Conservation (phyloP, 768 basidiomycete species). For the Rickenella mellea region DNA sequence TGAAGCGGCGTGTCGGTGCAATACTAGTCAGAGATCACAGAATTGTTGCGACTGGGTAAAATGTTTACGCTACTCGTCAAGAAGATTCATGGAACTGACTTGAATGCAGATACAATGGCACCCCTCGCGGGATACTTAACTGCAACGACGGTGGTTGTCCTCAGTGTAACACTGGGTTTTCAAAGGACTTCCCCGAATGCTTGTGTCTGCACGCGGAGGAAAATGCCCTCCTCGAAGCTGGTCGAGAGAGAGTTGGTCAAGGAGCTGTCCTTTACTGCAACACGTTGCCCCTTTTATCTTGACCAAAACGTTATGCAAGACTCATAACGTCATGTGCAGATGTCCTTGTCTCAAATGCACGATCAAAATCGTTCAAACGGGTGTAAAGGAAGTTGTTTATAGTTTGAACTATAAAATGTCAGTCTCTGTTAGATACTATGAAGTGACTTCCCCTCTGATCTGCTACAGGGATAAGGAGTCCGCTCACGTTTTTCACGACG, state of each 20-base stretch:
- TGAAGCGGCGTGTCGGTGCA: conserved; percentile 95
- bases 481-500: conserved; percentile 66
- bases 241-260: conserved; percentile 77
- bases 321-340: conserved; percentile 29
- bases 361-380: conserved; percentile 94
- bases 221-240: conserved; percentile 91
- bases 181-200: conserved; percentile 60
- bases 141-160: conserved; percentile 89
- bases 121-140: conserved; percentile 81
- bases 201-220: conserved; percentile 97
- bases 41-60: conserved; percentile 70
- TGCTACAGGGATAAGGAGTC: conserved; percentile 67
- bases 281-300: conserved; percentile 49
- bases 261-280: conserved; percentile 94
- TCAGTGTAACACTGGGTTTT: conserved; percentile 60
- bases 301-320: no score
- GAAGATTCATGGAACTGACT: neutral
- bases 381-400: conserved; percentile 87
- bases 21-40: conserved; percentile 81
- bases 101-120: conserved; percentile 85
- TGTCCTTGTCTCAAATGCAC: conserved; percentile 97
- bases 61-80: neutral
- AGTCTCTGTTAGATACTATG: conserved; percentile 18
- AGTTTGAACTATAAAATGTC: conserved; percentile 94
- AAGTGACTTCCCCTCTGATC: neutral